These are phyloP conservation scores for Skeletonema costatum DNA, from an alignment of 108 stramenopile genomes.

Conservation along the genomic window DNA sequence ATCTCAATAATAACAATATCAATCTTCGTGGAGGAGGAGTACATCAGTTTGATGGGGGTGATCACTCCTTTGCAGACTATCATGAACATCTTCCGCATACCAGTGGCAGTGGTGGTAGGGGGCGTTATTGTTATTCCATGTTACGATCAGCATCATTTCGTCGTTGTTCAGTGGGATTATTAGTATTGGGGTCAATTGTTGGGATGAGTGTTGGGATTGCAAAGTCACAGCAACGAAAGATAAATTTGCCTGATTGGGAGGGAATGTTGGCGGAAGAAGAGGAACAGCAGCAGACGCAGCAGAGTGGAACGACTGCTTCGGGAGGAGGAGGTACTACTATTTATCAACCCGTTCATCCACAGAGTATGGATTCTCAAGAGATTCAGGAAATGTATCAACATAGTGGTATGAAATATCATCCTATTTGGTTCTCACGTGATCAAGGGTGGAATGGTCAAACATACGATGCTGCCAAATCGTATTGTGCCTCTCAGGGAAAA, in stretches of 20 bases:
- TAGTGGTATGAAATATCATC: neutral
- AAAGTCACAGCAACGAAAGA: neutral
- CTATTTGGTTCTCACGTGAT: neutral
- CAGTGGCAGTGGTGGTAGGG: neutral
- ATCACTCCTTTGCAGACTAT: neutral
- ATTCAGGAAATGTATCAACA: neutral
- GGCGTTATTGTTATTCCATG: neutral
- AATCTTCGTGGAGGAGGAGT: neutral
- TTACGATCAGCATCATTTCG: neutral
- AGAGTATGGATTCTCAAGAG: neutral
- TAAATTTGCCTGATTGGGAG: neutral
- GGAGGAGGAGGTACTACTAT: too few species aligned
- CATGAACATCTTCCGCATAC: neutral
- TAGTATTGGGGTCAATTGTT: neutral
- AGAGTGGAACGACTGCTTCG: neutral
- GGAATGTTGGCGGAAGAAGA: constrained; percentile 3
- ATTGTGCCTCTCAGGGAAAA: neutral
- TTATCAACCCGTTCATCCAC: neutral
- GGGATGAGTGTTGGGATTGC: neutral
- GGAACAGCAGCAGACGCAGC: neutral
- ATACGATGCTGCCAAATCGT: neutral
- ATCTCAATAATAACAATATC: neutral
- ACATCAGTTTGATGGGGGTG: neutral
- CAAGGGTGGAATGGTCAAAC: neutral
- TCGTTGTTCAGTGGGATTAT: neutral